Percentiles rank a stretch among this genome's conserved stretches.
Conservation (phyloP, 1,284 basidiomycete genomes). For the Ustilago curta region DNA sequence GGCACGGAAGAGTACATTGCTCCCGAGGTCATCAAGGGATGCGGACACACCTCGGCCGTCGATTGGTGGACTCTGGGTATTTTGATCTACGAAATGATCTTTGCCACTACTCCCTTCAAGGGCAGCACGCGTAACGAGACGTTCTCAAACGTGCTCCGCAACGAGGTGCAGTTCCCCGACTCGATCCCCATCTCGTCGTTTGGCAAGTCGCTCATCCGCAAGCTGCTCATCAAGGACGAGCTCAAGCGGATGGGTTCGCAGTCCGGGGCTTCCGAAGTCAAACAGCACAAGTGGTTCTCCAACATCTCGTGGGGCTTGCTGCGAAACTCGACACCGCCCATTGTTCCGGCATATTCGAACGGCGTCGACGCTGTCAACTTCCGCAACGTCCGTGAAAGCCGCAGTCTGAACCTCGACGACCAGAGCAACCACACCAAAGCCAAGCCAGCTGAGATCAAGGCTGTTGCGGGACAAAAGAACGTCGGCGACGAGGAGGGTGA, state of each 20-base stretch:
- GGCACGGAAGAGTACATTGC: slow-evolving; percentile 99
- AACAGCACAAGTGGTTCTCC: slow-evolving; percentile 98
- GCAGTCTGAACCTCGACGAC: slow-evolving; percentile 85
- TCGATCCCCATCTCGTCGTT: slow-evolving; percentile 81
- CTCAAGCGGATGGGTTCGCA: slow-evolving; percentile 86
- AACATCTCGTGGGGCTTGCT: slow-evolving; percentile 96
- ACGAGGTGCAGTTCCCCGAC: slow-evolving; percentile 89
- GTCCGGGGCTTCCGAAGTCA: slow-evolving; percentile 96
- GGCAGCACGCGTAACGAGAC: slow-evolving; percentile 93
- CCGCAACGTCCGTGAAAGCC: slow-evolving; percentile 87
- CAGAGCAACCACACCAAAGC: slow-evolving; percentile 72
- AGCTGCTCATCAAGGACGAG: slow-evolving; percentile 93
- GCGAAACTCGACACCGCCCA: slow-evolving; percentile 92
- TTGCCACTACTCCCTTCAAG: slow-evolving; percentile 98
- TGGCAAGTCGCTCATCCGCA: slow-evolving; percentile 85
- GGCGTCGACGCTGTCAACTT: slow-evolving; percentile 88
- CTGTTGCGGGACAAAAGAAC: slow-evolving; percentile 60
- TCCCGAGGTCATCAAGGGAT: slow-evolving; percentile 96
- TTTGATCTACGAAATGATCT: slow-evolving; percentile 99
- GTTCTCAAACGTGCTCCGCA: slow-evolving; percentile 91
- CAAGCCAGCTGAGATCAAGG: slow-evolving; percentile 57
- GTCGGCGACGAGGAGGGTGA: slow-evolving; percentile 65
- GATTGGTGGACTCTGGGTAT: slow-evolving; percentile 99
- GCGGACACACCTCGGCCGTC: slow-evolving; percentile 96
- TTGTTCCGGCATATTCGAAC: slow-evolving; percentile 84